Evolutionary conservation across 2,329 filamentous ascomycete genomes (phyloP).

Genomic region (Xylariaceae sp.): DNA sequence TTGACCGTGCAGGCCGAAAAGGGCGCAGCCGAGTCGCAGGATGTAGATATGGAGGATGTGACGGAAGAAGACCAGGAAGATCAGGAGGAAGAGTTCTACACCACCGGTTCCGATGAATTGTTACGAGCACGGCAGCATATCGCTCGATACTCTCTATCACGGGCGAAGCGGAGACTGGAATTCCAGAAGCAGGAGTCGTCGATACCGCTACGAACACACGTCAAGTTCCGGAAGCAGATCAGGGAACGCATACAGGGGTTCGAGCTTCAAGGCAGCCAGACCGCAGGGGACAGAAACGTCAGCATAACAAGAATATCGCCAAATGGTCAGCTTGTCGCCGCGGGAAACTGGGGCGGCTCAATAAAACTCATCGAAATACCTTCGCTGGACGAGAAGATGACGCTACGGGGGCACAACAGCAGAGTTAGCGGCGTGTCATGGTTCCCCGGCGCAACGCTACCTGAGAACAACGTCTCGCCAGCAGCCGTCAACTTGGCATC

Average conservation of each 20-base stretch:
- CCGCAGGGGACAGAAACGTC: constrained; percentile 85
- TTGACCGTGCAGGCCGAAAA: constrained; percentile 74
- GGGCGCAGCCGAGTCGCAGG: constrained; percentile 54
- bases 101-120: constrained; percentile 74
- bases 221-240: constrained; percentile 87
- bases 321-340: constrained; percentile 78
- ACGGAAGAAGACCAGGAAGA: constrained; percentile 67
- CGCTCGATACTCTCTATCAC: constrained; percentile 79
- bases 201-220: constrained; percentile 85
- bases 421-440: constrained; percentile 90
- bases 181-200: constrained; percentile 79
- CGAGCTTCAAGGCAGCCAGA: constrained; percentile 91
- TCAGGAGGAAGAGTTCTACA: constrained; percentile 94
- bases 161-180: constrained; percentile 74
- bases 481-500: constrained; percentile 83
- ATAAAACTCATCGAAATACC: constrained; percentile 86
- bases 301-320: constrained; percentile 92
- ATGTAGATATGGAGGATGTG: constrained; percentile 64
- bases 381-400: constrained; percentile 74
- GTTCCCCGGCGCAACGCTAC: constrained; percentile 80
- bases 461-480: constrained; percentile 69
- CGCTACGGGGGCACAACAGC: constrained; percentile 81
- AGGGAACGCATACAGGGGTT: constrained; percentile 82
- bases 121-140: constrained; percentile 78
- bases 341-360: constrained; percentile 90